Conservation (phyloP, 2,329 filamentous ascomycete genomes). For the Diaporthe sp. region DNA sequence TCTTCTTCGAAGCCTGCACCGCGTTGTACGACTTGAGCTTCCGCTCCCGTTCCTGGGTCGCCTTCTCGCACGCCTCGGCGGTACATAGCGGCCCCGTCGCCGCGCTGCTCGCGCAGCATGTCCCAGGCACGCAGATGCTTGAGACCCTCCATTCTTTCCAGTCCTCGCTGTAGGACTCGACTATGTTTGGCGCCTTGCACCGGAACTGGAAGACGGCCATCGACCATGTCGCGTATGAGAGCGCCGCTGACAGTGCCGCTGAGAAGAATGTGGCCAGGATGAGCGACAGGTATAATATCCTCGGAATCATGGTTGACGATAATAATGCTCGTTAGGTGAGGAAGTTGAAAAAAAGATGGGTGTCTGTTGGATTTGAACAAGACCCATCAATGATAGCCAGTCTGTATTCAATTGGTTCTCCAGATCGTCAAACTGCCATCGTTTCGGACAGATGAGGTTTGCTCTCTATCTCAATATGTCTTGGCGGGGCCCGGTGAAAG, state of each 20-base stretch:
- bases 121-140: constrained; percentile 35
- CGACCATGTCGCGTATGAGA: constrained; percentile 31
- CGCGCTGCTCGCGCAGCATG: constrained; percentile 35
- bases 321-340: background rate
- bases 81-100: constrained; percentile 36
- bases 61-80: constrained; percentile 30
- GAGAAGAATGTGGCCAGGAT: constrained; percentile 1
- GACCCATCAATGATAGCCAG: background rate
- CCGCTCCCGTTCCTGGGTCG: constrained; percentile 30
- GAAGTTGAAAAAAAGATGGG: background rate
- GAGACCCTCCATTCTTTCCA: constrained; percentile 37
- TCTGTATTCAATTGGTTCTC: background rate
- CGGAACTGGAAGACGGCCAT: constrained; percentile 34
- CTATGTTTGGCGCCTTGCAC: constrained; percentile 34
- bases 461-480: background rate
- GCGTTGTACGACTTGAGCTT: constrained; percentile 8
- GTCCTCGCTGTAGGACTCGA: constrained; percentile 25
- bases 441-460: background rate
- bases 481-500: background rate
- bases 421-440: constrained; percentile 3
- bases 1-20: constrained; percentile 9
- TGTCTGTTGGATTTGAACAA: background rate
- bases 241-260: background rate
- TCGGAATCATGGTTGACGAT: background rate
- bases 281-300: background rate